Conservation (phyloP, 805 yeast genomes). For the Starmerella riodocensis region DNA sequence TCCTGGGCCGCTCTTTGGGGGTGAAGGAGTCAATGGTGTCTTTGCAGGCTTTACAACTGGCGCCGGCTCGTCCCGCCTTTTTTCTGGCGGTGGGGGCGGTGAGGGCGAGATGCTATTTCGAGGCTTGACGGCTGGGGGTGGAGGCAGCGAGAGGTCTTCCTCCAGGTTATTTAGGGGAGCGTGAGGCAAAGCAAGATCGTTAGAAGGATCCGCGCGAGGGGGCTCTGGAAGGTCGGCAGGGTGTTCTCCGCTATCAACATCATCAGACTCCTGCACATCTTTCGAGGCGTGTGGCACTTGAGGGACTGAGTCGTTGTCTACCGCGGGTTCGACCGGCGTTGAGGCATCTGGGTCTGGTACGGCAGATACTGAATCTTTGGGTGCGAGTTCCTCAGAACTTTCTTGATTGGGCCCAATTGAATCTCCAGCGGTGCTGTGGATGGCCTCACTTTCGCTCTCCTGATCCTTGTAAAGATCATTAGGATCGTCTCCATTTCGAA, state of each 20-base stretch:
- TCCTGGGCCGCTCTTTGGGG: no score
- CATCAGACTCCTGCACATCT: background rate
- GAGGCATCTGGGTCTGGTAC: background rate
- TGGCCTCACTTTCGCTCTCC: no score
- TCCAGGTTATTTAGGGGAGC: conserved; percentile 7
- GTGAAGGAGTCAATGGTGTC: no score
- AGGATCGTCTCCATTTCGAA: conserved; percentile 42
- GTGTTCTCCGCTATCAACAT: background rate
- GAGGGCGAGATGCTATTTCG: conserved; percentile 8
- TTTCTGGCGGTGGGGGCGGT: conserved; percentile 6
- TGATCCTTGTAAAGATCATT: conserved; percentile 43
- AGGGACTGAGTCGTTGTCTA: background rate
- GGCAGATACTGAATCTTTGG: no score
- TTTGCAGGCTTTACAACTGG: no score
- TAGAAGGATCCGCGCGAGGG: conserved; percentile 2
- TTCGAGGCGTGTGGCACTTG: no score
- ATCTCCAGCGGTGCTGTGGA: no score
- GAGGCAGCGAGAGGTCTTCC: conserved; percentile 15
- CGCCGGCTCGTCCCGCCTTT: no score
- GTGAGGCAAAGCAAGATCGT: conserved; percentile 7
- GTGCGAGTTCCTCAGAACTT: background rate
- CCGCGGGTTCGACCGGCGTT: conserved; percentile 1
- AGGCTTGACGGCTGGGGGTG: conserved; percentile 12
- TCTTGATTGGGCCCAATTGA: background rate
- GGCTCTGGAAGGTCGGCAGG: conserved; percentile 4